Percentiles rank a stretch among this genome's conserved stretches.
phyloP scores from a whole-genome alignment of 495 filamentous ascomycete species.

The Neurospora pannonica region DNA sequence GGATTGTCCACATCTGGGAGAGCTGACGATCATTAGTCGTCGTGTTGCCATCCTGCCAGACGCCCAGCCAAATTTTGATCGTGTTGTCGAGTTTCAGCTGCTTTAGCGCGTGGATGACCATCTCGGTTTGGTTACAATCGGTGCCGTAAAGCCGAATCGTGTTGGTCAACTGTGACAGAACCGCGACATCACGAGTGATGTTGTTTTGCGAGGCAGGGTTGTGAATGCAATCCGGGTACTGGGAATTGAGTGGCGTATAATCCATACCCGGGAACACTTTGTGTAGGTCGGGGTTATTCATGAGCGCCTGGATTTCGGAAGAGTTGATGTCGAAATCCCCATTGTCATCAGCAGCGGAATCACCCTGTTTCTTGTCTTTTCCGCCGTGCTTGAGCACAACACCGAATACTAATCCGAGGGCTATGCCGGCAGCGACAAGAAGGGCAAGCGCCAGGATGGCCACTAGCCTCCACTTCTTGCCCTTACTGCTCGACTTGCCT shows the following conservation, averaged over 20 bases:
- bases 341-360: slow-evolving; percentile 41
- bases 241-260: slow-evolving; percentile 85
- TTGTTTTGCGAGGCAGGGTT: slow-evolving; percentile 85
- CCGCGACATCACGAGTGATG: slow-evolving; percentile 82
- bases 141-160: slow-evolving; percentile 87
- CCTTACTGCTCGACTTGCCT: slow-evolving; percentile 40
- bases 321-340: slow-evolving; percentile 68
- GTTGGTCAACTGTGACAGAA: slow-evolving; percentile 86
- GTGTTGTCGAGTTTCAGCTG: slow-evolving; percentile 56
- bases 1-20: slow-evolving; percentile 66
- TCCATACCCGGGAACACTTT: slow-evolving; percentile 96
- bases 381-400: slow-evolving; percentile 42
- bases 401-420: slow-evolving; percentile 75
- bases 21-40: slow-evolving; percentile 81
- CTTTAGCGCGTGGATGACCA: slow-evolving; percentile 79
- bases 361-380: slow-evolving; percentile 1
- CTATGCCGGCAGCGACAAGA: slow-evolving; percentile 58
- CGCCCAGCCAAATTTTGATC: slow-evolving; percentile 91
- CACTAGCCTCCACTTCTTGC: slow-evolving; percentile 57
- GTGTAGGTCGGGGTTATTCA: slow-evolving; percentile 73
- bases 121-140: slow-evolving; percentile 95
- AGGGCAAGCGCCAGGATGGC: slow-evolving; percentile 54
- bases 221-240: slow-evolving; percentile 77
- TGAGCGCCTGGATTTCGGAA: slow-evolving; percentile 65
- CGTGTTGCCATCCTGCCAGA: slow-evolving; percentile 80